Base-by-base conservation (phyloP, 2,329 filamentous ascomycete species). In the Diaporthe velutina region DNA sequence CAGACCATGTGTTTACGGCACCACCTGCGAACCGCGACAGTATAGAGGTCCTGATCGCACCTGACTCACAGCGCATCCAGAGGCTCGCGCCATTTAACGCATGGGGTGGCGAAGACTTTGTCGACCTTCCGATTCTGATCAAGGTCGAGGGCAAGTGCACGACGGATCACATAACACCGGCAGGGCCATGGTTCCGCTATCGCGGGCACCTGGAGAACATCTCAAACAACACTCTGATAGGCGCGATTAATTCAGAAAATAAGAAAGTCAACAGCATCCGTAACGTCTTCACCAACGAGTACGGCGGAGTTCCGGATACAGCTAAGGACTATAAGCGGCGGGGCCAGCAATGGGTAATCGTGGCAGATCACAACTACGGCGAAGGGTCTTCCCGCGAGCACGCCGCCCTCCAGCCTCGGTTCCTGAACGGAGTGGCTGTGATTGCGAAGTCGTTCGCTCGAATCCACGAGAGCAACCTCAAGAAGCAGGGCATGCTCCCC, bases 181-280 rank as follows among this genome's bases (percentile, higher is more conserved):
- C 96, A 0, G 96, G 96, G 9, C 96, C 96, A 22, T 98, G 96
- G 96, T 91, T 99, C 79, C 98, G 98, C 86, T 99, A 98, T 91
- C 98, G 98, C 89, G 97, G 97, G 77, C 97, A 99, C 85, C 91
- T 99, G 77, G 95, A 97, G 84, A 99, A 99, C 88, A 99, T 99
- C 84, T 94, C 93, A 79, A 95, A 95, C 82, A 99, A 99, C 90
- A 99, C 97, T 3, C 91, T 99, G 78, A 98, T 98, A 85, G 97
- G 95, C 70, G 97, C 97, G 75, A 90, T 96, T 82, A 98, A 98
- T 84, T 95, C 94, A 54, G 95, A 94, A 77, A 99, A 96, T n/a
- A 94, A 93, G 79, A 95, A 98, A 85, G 96, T 97, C 77, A 98
- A 98, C 84, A 92, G 90, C 28, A 96, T 96, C 6, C 97, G 97